Base-by-base conservation (phyloP, 2,329 filamentous ascomycete genomes). In the Fusarium duplospermum region DNA sequence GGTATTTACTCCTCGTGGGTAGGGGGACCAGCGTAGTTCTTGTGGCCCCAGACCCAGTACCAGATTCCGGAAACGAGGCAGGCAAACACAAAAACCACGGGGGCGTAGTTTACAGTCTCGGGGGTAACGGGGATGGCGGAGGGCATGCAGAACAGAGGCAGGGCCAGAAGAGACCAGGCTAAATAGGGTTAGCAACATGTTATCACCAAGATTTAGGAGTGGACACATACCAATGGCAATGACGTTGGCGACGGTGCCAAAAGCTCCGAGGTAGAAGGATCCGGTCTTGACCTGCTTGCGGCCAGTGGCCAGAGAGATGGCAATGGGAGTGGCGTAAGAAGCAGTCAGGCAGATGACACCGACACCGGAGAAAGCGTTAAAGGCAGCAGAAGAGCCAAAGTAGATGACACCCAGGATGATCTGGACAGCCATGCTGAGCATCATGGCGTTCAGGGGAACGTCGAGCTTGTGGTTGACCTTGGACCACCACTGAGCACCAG, bases 131-230 rank as follows among this genome's bases (percentile, higher is more conserved):
- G 90, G n/a, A 93, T 83, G 50, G 82, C 82, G 0, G 90, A 87
- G 1, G 92, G 92, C 90, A 93, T 93, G 82, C 90, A 94, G 86
- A 94, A 94, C 18, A 94, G 88, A 1, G 92, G 92, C 62, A 94
- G 89, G 38, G 91, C 92, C 63, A 94, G 87, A 16, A 87, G 75
- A 64, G 90, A 92, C 92, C 92, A 94, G 62, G 84, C 89, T 91
- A 74, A 62, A 74, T 62, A 16, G 57, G 47, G 62, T 75, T 57
- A 79, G 76, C 31, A 56, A 69, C 29, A 52, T 16, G 52, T 50
- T 35, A 35, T 22, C 11, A 29, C 20, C 6, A 22, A 33, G 22
- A 16, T 22, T 18, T 13, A 20, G 27, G 58, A 36, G 20, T 20
- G 24, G 64, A 16, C 5, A 86, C 87, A 76, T 85, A 93, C 89